phyloP scores from a whole-genome alignment of 306 rosid genomes.

The Cicer yamashitae region DNA sequence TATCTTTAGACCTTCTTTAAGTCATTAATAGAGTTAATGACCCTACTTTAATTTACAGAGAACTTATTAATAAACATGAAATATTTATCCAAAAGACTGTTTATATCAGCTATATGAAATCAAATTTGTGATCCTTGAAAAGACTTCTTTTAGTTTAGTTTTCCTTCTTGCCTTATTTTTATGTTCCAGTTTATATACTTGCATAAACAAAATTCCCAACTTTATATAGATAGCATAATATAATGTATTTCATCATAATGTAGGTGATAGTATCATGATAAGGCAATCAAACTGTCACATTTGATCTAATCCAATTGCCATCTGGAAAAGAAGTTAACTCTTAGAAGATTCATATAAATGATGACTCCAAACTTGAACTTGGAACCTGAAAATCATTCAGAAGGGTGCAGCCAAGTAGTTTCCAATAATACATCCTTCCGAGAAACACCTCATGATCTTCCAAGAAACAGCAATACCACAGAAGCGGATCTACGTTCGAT shows the following conservation, averaged over 20 bases:
- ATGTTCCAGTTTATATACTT: no score
- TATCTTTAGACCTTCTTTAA: no score
- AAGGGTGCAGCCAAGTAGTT: constrained; percentile 63
- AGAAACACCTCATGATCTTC: constrained; percentile 57
- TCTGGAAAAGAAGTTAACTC: constrained; percentile 41
- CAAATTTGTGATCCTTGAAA: neutral
- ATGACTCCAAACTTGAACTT: constrained; percentile 69
- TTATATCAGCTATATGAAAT: no score
- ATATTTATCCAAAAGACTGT: no score
- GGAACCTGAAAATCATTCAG: constrained; percentile 65
- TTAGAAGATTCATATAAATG: constrained; percentile 49
- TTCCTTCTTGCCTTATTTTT: neutral
- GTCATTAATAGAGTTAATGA: no score
- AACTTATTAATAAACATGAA: neutral
- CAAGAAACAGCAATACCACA: constrained; percentile 58
- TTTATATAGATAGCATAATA: no score
- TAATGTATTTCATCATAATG: constrained; percentile 39
- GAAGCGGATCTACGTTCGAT: constrained; percentile 52
- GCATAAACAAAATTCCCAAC: no score
- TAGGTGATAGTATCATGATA: constrained; percentile 47
- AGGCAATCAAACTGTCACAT: constrained; percentile 34
- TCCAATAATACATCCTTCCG: constrained; percentile 50
- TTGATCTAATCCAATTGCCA: constrained; percentile 33
- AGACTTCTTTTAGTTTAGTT: neutral
- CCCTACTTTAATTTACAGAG: neutral